Percentiles rank a stretch among this genome's conserved stretches.
Evolutionary conservation across 495 filamentous ascomycete genomes (phyloP).

Genomic region (Aspergillus homomorphus): DNA sequence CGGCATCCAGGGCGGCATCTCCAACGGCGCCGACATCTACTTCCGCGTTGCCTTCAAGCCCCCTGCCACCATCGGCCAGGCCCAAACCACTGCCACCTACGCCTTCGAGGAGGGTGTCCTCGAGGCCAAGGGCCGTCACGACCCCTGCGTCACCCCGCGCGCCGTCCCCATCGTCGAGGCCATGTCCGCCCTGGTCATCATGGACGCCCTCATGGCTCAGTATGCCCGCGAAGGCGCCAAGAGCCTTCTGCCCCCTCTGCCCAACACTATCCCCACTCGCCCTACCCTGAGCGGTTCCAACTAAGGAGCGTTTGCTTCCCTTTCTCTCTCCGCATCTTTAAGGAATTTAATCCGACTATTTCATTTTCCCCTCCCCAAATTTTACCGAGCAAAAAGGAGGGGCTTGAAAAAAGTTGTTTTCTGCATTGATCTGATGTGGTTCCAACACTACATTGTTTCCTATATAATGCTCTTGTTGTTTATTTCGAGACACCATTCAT

Average conservation of each 20-base stretch:
- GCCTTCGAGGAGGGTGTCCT: conserved; percentile 69
- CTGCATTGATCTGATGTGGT: neutral
- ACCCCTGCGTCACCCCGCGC: conserved; percentile 91
- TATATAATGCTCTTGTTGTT: neutral
- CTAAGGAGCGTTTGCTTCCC: neutral
- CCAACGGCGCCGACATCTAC: conserved; percentile 91
- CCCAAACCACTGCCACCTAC: conserved; percentile 82
- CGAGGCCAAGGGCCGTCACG: conserved; percentile 93
- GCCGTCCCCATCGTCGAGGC: conserved; percentile 96
- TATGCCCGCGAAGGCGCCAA: conserved; percentile 58
- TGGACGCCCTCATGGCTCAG: conserved; percentile 90
- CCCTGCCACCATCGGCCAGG: conserved; percentile 90
- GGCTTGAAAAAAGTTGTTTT: neutral
- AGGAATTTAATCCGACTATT: too few relatives aligned
- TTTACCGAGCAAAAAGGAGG: too few relatives aligned
- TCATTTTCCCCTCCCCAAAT: too few relatives aligned
- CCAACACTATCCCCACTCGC: conserved; percentile 37
- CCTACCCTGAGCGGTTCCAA: conserved; percentile 15
- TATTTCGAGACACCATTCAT: neutral
- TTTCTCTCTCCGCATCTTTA: neutral
- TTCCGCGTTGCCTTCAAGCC: conserved; percentile 97
- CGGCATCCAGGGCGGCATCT: conserved; percentile 95
- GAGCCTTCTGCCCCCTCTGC: conserved; percentile 40
- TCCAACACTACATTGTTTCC: neutral
- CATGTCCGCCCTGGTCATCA: conserved; percentile 87